phyloP scores from a whole-genome alignment of 768 basidiomycete genomes.

The Zangia roseola region DNA sequence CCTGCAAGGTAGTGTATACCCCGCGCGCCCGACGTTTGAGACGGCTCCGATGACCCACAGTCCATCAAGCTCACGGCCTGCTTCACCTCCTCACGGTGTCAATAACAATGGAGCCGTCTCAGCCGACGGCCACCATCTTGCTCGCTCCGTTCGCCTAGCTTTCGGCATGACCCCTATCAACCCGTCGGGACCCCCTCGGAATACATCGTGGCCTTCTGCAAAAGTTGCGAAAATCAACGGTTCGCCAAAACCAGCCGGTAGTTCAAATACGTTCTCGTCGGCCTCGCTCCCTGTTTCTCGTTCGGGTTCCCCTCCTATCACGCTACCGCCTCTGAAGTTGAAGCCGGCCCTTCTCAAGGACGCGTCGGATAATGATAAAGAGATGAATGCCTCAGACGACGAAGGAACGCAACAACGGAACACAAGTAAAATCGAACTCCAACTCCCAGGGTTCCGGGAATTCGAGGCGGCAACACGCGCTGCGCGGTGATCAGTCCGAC shows the following conservation, averaged over 20 bases:
- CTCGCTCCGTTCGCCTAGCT: conserved; percentile 80
- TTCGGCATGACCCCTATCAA: conserved; percentile 92
- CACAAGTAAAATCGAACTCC: conserved; percentile 47
- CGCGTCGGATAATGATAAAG: conserved; percentile 16
- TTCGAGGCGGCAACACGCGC: conserved; percentile 52
- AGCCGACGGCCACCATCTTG: conserved; percentile 61
- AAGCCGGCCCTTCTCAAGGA: conserved; percentile 23
- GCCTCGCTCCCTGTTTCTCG: conserved; percentile 53
- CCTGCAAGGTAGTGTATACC: conserved; percentile 16
- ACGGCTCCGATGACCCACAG: conserved; percentile 36
- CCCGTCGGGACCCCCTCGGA: conserved; percentile 31
- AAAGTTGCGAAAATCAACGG: conserved; percentile 13
- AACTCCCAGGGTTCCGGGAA: conserved; percentile 61
- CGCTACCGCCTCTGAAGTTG: conserved; percentile 64
- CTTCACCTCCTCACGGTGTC: conserved; percentile 50
- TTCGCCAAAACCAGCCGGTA: conserved; percentile 6
- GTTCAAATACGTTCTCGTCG: conserved; percentile 13
- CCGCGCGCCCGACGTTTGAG: conserved; percentile 25
- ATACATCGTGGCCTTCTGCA: conserved; percentile 38
- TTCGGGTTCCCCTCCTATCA: conserved; percentile 69
- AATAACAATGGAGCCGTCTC: conserved; percentile 24
- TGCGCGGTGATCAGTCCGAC: conserved; percentile 14
- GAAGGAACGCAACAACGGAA: conserved; percentile 19
- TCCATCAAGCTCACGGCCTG: conserved; percentile 57
- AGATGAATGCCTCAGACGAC: conserved; percentile 20